phyloP scores from a whole-genome alignment of 805 yeast species.

The Cyberlindnera saturnus region DNA sequence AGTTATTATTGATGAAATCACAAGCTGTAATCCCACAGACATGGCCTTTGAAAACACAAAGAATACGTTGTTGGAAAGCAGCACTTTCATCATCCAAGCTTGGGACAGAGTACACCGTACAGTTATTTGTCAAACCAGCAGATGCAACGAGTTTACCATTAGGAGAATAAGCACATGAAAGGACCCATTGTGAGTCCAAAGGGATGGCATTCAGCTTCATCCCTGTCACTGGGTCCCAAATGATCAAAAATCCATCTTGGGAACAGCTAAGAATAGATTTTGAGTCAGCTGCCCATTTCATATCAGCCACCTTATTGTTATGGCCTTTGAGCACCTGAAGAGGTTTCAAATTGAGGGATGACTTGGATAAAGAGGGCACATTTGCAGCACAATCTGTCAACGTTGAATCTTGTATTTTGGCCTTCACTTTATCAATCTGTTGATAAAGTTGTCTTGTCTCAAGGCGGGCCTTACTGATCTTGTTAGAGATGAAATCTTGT shows the following conservation, averaged over 20 bases:
- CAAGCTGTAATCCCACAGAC: conserved; percentile 74
- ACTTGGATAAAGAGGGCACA: conserved; percentile 10
- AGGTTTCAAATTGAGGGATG: conserved; percentile 28
- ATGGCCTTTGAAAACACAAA: conserved; percentile 69
- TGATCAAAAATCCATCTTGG: conserved; percentile 78
- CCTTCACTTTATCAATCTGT: conserved; percentile 41
- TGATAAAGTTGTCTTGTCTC: conserved; percentile 42
- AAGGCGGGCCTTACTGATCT: conserved; percentile 32
- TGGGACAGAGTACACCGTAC: conserved; percentile 56
- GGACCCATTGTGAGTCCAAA: conserved; percentile 73
- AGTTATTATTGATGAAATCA: conserved; percentile 53
- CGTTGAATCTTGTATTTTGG: conserved; percentile 39
- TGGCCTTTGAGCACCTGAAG: conserved; percentile 45
- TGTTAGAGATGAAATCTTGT: conserved; percentile 12
- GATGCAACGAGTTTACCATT: conserved; percentile 61
- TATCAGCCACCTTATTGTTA: conserved; percentile 61
- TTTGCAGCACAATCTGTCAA: conserved; percentile 33
- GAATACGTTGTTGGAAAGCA: conserved; percentile 34
- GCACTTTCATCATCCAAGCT: conserved; percentile 20
- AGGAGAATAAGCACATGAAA: conserved; percentile 69
- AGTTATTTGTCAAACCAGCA: conserved; percentile 78
- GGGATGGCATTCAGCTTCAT: conserved; percentile 64
- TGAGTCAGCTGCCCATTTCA: conserved; percentile 67
- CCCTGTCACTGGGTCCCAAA: conserved; percentile 79
- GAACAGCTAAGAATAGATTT: conserved; percentile 60